phyloP scores from a whole-genome alignment of 768 basidiomycete genomes.

The Leccinellum albellum region DNA sequence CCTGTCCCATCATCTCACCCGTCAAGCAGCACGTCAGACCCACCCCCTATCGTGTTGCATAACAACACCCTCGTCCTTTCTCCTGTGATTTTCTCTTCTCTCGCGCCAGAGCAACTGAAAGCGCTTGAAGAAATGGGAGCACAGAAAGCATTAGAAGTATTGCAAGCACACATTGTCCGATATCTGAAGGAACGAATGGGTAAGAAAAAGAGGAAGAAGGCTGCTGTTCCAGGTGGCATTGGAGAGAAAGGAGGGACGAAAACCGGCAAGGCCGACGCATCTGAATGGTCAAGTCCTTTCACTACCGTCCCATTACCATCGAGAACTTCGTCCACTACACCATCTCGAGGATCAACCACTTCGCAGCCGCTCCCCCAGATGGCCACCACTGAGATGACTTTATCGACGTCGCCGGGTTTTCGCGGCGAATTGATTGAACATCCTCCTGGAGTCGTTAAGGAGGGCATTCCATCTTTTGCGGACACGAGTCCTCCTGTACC shows the following conservation, averaged over 20 bases:
- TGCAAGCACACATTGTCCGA: constrained; percentile 82
- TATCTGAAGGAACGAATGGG: constrained; percentile 72
- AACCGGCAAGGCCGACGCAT: constrained; percentile 34
- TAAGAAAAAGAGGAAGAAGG: constrained; percentile 38
- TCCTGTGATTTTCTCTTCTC: constrained; percentile 77
- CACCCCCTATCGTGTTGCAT: constrained; percentile 71
- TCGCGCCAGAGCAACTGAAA: constrained; percentile 67
- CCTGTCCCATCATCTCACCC: constrained; percentile 66
- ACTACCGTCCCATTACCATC: constrained; percentile 42
- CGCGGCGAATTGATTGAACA: neutral
- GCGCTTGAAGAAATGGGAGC: constrained; percentile 80
- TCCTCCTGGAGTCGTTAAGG: constrained; percentile 9
- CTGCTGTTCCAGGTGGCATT: constrained; percentile 26
- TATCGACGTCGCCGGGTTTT: constrained; percentile 12
- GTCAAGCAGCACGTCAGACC: constrained; percentile 41
- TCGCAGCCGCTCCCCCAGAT: constrained; percentile 2
- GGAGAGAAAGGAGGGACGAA: constrained; percentile 41
- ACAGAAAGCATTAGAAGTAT: constrained; percentile 71
- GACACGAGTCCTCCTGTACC: constrained; percentile 28
- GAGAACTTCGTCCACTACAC: constrained; percentile 9
- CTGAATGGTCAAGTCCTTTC: constrained; percentile 35
- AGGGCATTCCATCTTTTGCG: constrained; percentile 18
- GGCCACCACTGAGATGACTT: neutral
- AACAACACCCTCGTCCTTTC: constrained; percentile 82
- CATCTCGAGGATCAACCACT: neutral